Base-by-base conservation (phyloP, 2,329 filamentous ascomycete genomes). In the Plenodomus biglobosus region DNA sequence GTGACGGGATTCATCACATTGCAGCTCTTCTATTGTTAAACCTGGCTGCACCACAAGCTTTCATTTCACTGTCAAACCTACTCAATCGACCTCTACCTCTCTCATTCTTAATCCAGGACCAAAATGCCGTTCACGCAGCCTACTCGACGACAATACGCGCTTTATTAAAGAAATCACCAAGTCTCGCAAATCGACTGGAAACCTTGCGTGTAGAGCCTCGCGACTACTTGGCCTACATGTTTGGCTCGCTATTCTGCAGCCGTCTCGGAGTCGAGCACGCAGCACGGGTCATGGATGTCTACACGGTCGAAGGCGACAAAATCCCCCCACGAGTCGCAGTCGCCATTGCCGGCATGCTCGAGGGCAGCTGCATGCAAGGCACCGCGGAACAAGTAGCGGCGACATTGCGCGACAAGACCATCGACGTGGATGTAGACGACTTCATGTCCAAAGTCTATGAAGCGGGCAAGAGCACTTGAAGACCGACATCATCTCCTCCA, bases 221-320 rank as follows among this genome's bases (percentile, higher is more conserved):
- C 50, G 72, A 75, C 16, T 88, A 84, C 56, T 75, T 91, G 6
- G 71, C 78, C 21, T 74, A 78, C 13, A 74, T 88, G 42, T 87
- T 90, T 61, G 80, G 80, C 5, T 78, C 77, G 15, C 74, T 90
- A 5, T 88, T 90, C 65, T 71, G 68, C 43, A 59, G 61, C 2
- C 86, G 86, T 34, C 73, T 90, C 3, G 80, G 80, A 7, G 78
- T 91, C 15, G 88, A 92, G 61, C 81, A 87, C 58, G 86, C 84
- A 3, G 82, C 84, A 1, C 76, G 90, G 2, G 72, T 94, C 11
- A 92, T 88, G 87, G 90, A 95, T 55, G 83, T 92, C 0, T 90
- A 89, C 58, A 84, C 88, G 2, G 90, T 95, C 56, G 90, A 95
- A 65, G 88, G 88, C 20, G 90, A 95, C 55, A 77, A 81, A 1